A percentile compares a stretch with the other conserved stretches of the same genome.
Evolutionary conservation across 2,329 filamentous ascomycete species (phyloP).

Genomic region (Monilinia vaccinii-corymbosi): DNA sequence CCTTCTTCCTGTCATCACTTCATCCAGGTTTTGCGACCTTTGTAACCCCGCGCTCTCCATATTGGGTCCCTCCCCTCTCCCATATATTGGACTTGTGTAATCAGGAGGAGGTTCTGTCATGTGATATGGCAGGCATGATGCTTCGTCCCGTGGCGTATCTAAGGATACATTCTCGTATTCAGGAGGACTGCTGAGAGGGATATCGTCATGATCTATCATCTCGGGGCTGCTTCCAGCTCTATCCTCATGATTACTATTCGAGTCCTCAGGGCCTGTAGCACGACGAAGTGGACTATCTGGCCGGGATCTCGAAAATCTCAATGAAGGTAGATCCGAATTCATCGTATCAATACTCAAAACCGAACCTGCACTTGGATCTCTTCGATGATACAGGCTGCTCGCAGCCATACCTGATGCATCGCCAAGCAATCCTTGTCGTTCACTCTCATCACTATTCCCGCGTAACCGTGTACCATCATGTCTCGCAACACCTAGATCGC

Average conservation of each 20-base stretch:
- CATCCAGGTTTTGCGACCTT: constrained; percentile 18
- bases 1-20: constrained; percentile 14
- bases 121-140: background rate
- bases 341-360: constrained; percentile 44
- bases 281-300: constrained; percentile 31
- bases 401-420: constrained; percentile 47
- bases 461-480: constrained; percentile 70
- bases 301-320: constrained; percentile 33
- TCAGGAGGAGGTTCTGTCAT: constrained; percentile 24
- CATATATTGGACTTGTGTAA: constrained; percentile 23
- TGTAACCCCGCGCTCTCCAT: constrained; percentile 5
- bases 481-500: constrained; percentile 63
- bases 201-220: constrained; percentile 25
- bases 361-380: constrained; percentile 44
- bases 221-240: constrained; percentile 27
- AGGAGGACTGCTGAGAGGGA: constrained; percentile 25
- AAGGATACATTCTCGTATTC: constrained; percentile 28
- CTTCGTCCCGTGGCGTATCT: constrained; percentile 17
- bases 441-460: constrained; percentile 62
- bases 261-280: constrained; percentile 10
- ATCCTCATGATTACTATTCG: constrained; percentile 14
- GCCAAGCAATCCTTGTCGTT: constrained; percentile 61
- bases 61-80: constrained; percentile 15
- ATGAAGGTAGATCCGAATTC: constrained; percentile 35
- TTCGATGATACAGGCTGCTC: constrained; percentile 34